Evolutionary conservation across 192 early-diverging fungal species (phyloP), one percentile per base, ranked within the genome.

Genomic region (Backusella parvicylindrica): DNA sequence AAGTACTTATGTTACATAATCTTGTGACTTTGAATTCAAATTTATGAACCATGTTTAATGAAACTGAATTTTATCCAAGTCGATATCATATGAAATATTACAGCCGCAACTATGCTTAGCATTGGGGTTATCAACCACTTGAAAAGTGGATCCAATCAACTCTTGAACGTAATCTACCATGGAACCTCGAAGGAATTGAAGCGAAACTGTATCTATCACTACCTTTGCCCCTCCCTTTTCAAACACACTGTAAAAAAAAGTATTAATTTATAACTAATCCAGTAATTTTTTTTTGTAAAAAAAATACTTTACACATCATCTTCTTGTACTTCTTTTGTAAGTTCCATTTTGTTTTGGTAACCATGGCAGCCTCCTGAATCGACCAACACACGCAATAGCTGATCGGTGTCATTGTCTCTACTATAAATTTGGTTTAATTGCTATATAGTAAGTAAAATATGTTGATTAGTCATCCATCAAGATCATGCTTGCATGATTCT

Each of bases 351-450:
- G 79, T 95, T 93, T 77, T 93, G 92, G 78, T 92, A 95, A 43
- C 94, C 94, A 68, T 95, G 93, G 82, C 94, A 95, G 23, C 94
- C 94, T 33, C 94, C 94, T 3, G 94, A 92, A 68, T 95, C 94
- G 16, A 95, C 93, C 2, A 89, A 77, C 32, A 95, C 78, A 49
- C 94, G 88, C 80, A 95, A 74, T 75, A 85, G 73, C 41, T 86
- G 84, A 15, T 83, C 47, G 1, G 76, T 77, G 40, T 83, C 80
- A 12, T 87, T 82, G 66, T 91, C 89, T 12, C 80, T 71, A 15
- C 37, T 40, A 23, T 80, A 75, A 63, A 91, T 84, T 31, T 76
- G 78, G 49, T 83, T 79, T 32, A 90, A 56, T 87, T 90, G 87
- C 89, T 90, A 78, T 12, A 15, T 15, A 43, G 11, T n/a, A n/a